Evolutionary conservation across 495 filamentous ascomycete species (phyloP).

Genomic region (Penicillium roqueforti): DNA sequence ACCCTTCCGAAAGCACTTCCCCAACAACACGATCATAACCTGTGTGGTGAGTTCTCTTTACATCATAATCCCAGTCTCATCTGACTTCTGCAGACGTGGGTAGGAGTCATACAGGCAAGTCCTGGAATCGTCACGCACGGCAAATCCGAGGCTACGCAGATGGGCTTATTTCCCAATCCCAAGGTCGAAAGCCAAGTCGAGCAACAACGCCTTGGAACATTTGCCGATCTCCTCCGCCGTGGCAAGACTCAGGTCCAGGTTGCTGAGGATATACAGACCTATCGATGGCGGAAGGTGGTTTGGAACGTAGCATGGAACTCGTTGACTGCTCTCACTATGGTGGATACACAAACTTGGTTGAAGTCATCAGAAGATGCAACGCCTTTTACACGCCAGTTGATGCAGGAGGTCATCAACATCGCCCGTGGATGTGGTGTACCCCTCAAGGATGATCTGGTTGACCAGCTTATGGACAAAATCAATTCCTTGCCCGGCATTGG

Average conservation of each 20-base stretch:
- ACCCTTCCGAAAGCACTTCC: conserved; percentile 55
- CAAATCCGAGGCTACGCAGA: conserved; percentile 44
- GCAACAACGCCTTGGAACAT: conserved; percentile 30
- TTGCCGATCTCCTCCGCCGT: conserved; percentile 33
- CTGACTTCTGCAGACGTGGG: conserved; percentile 39
- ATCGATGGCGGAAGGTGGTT: conserved; percentile 52
- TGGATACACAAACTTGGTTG: conserved; percentile 49
- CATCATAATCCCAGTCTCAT: not conserved
- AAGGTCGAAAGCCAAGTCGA: conserved; percentile 20
- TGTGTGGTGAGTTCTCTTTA: conserved; percentile 42
- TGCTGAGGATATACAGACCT: conserved; percentile 41
- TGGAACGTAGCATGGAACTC: conserved; percentile 56
- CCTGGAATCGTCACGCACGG: conserved; percentile 44
- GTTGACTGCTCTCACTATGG: conserved; percentile 45
- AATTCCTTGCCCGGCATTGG: conserved; percentile 38
- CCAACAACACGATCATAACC: conserved; percentile 51
- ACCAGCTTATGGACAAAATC: conserved; percentile 41
- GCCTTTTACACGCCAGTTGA: conserved; percentile 39
- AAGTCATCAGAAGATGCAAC: conserved; percentile 39
- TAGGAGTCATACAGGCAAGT: conserved; percentile 44
- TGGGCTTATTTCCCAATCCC: conserved; percentile 44
- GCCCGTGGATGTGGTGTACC: conserved; percentile 40
- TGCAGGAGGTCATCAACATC: conserved; percentile 49
- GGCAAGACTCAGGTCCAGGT: conserved; percentile 41
- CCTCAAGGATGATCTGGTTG: conserved; percentile 36